Base-by-base conservation (phyloP, 306 rosid species). In the cucumber (Cucumis sativus) region DNA sequence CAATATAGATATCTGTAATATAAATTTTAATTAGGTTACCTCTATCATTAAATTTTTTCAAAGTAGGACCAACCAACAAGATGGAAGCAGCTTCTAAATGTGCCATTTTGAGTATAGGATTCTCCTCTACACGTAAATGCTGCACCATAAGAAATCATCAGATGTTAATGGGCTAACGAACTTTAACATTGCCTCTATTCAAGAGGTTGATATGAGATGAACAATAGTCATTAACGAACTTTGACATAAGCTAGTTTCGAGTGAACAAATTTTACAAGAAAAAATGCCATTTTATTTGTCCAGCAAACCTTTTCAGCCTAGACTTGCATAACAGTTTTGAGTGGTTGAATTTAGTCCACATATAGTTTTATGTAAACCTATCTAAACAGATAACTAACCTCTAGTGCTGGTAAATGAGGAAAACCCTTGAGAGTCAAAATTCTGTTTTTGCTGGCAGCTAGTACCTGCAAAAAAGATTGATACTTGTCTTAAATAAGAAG, bases 61-160 rank as follows among this genome's bases (percentile, higher is more conserved):
- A 80, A 51, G 98, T 92, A 81, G 99, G 93, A 49, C 99, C 99
- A 79, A 88, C 93, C 33, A 96, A 95, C 88, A 96, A 88, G 82
- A 96, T 87, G 49, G 97, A 92, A 59, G 99, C 99, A 57, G 99
- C 99, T 92, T 88, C 97, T 77, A 92, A 66, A 88, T 96, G 96
- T 78, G 88, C 87, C 92, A 91, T 92, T 88, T 92, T 92, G 70
- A 92, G 91, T 81, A 96, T 88, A 60, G 99, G 99, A 65, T 96
- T 96, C 88, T 96, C 98, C 89, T 96, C 99, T 79, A 96, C 86
- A 78, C 98, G 92, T 80, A 96, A 92, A 87, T 96, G 99, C 99
- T 95, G 85, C 85, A 84, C 41, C 66, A 63, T 6, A 82, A 83
- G 28, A 72, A 79, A 77, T 82, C 49, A 67, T 67, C 54, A 11